These are phyloP conservation scores for Coniochaeta sp. DNA, from an alignment of 2,329 filamentous ascomycete species.

Conservation along the genomic window DNA sequence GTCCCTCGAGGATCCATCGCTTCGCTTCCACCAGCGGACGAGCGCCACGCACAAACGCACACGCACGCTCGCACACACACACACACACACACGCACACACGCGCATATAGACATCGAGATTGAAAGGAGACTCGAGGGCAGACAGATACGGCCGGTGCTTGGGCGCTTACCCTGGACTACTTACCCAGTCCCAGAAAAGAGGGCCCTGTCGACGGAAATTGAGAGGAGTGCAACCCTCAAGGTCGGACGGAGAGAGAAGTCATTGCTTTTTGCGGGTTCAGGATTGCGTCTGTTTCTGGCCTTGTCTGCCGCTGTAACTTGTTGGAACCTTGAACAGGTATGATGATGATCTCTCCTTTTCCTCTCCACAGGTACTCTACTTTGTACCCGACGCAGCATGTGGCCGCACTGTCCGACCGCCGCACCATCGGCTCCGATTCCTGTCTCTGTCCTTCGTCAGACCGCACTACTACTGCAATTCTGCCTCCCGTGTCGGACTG, in stretches of 20 bases:
- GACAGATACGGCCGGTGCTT: background rate
- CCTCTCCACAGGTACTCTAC: background rate
- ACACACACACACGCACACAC: background rate
- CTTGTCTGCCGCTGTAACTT: background rate
- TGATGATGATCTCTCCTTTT: background rate
- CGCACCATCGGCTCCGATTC: background rate
- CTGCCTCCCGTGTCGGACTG: background rate
- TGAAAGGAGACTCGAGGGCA: background rate
- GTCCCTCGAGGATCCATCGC: background rate
- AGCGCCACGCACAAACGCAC: background rate
- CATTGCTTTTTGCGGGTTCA: background rate
- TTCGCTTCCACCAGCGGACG: background rate
- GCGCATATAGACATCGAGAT: background rate
- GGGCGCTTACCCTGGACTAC: background rate
- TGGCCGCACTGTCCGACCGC: no score
- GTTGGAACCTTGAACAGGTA: background rate
- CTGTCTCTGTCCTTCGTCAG: background rate
- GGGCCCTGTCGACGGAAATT: slow-evolving; percentile 1
- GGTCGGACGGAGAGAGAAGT: background rate
- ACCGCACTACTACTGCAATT: background rate
- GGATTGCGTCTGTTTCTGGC: no score
- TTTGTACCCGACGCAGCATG: background rate
- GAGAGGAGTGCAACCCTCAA: slow-evolving; percentile 1
- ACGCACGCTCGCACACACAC: background rate
- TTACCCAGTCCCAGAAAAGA: no score